Percentiles rank a stretch among this genome's conserved stretches.
These are phyloP conservation scores for Agaricus sinodeliciosus DNA, from an alignment of 768 basidiomycete genomes.

Conservation along the genomic window DNA sequence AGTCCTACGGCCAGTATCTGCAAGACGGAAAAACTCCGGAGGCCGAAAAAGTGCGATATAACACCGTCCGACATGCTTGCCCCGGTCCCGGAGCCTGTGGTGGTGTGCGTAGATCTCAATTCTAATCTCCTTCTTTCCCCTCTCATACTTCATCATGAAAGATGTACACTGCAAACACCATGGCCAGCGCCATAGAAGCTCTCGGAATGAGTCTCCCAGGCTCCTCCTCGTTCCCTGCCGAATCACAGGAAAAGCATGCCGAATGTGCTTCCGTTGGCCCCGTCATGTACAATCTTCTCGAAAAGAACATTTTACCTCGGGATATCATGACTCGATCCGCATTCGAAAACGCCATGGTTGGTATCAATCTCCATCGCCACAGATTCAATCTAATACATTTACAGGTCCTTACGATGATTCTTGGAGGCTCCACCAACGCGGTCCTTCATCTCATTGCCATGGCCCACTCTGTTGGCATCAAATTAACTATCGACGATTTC, in stretches of 20 bases:
- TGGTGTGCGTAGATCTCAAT: slow-evolving; percentile 56
- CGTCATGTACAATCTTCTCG: slow-evolving; percentile 82
- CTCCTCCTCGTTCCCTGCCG: slow-evolving; percentile 95
- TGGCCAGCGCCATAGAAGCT: slow-evolving; percentile 94
- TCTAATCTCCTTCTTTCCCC: not conserved
- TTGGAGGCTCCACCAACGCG: slow-evolving; percentile 97
- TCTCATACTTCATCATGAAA: slow-evolving; percentile 21
- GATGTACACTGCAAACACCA: slow-evolving; percentile 99
- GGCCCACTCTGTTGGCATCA: slow-evolving; percentile 91
- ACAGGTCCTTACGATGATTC: slow-evolving; percentile 91
- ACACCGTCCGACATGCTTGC: slow-evolving; percentile 88
- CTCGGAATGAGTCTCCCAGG: slow-evolving; percentile 96
- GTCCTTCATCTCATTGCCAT: slow-evolving; percentile 96
- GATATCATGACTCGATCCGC: slow-evolving; percentile 97
- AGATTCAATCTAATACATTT: slow-evolving; percentile 1
- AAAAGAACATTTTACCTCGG: slow-evolving; percentile 86
- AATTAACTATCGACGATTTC: slow-evolving; percentile 87
- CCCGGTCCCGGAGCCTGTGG: slow-evolving; percentile 98
- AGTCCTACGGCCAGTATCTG: slow-evolving; percentile 92
- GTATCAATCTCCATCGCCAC: slow-evolving; percentile 10
- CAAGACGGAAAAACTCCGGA: slow-evolving; percentile 79
- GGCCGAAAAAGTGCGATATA: slow-evolving; percentile 80
- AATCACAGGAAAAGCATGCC: slow-evolving; percentile 78
- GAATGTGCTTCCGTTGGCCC: slow-evolving; percentile 80
- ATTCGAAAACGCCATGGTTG: slow-evolving; percentile 97